These are phyloP conservation scores for Euphrasia arctica DNA, from an alignment of 305 asterid genomes.

Conservation along the genomic window DNA sequence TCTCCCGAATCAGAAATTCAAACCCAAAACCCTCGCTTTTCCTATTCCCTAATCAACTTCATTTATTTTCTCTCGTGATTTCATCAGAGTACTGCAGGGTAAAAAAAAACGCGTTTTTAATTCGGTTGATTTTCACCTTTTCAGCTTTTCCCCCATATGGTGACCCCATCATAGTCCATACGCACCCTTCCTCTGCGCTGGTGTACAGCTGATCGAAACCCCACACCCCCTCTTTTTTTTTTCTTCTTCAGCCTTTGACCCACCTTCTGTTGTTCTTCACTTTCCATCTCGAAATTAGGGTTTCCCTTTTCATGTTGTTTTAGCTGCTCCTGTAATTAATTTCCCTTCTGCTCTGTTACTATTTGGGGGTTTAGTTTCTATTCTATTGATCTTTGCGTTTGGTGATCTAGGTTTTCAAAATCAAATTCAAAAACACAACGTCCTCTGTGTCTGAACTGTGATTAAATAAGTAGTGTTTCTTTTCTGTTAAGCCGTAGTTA, in stretches of 20 bases:
- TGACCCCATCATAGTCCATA: slow-evolving; percentile 31
- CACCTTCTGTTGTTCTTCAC: slow-evolving; percentile 27
- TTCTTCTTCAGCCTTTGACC: slow-evolving; percentile 42
- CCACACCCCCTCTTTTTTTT: slow-evolving; percentile 30
- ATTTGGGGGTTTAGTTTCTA: slow-evolving; percentile 18
- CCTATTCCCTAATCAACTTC: slow-evolving; percentile 3
- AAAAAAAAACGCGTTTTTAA: slow-evolving; percentile 25
- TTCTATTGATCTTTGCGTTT: slow-evolving; percentile 30
- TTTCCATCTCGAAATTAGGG: slow-evolving; percentile 55
- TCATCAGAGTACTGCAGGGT: slow-evolving; percentile 5
- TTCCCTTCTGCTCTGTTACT: not conserved
- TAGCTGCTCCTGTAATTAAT: not conserved
- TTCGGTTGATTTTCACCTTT: slow-evolving; percentile 40
- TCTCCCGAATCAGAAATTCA: slow-evolving; percentile 39
- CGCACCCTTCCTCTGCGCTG: slow-evolving; percentile 35
- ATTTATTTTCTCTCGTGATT: not conserved
- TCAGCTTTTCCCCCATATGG: slow-evolving; percentile 40
- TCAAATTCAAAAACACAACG: slow-evolving; percentile 20
- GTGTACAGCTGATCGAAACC: slow-evolving; percentile 69
- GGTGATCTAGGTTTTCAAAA: slow-evolving; percentile 23
- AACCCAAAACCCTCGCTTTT: slow-evolving; percentile 35
- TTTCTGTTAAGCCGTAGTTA: slow-evolving; percentile 38
- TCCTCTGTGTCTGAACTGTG: slow-evolving; percentile 16
- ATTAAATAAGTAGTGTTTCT: slow-evolving; percentile 23
- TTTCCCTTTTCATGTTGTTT: slow-evolving; percentile 26